Conservation (phyloP, 1,139 yeast genomes). For the Scheffersomyces cryptocercus region DNA sequence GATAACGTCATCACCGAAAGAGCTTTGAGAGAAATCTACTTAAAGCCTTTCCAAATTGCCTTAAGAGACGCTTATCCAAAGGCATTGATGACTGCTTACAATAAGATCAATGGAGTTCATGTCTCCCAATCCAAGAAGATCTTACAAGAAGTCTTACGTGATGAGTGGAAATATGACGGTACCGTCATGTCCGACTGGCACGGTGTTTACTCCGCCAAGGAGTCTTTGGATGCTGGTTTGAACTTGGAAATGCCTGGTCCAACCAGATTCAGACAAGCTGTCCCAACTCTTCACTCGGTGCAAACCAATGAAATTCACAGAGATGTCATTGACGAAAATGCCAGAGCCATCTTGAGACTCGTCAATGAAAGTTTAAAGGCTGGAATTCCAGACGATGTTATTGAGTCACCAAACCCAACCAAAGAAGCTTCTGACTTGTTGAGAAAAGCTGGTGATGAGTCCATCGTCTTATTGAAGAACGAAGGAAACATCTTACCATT, state of each 20-base stretch:
- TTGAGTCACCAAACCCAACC: constrained; percentile 13
- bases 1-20: constrained; percentile 54
- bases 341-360: constrained; percentile 15
- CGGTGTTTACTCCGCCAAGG: constrained; percentile 54
- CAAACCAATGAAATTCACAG: constrained; percentile 24
- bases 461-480: constrained; percentile 23
- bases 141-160: constrained; percentile 45
- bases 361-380: constrained; percentile 15
- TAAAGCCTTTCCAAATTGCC: constrained; percentile 64
- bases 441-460: constrained; percentile 18
- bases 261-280: constrained; percentile 43
- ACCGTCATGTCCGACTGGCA: constrained; percentile 63
- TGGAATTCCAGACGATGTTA: constrained; percentile 14
- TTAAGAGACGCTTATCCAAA: constrained; percentile 51
- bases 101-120: constrained; percentile 59
- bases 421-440: constrained; percentile 15
- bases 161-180: constrained; percentile 61
- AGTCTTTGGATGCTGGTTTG: constrained; percentile 54
- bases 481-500: constrained; percentile 16
- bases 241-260: constrained; percentile 70
- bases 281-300: constrained; percentile 39
- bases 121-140: constrained; percentile 47
- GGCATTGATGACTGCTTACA: constrained; percentile 60
- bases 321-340: constrained; percentile 18
- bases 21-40: constrained; percentile 61